Conservation (phyloP, 345 rosid genomes). For the Psidium guajava region DNA sequence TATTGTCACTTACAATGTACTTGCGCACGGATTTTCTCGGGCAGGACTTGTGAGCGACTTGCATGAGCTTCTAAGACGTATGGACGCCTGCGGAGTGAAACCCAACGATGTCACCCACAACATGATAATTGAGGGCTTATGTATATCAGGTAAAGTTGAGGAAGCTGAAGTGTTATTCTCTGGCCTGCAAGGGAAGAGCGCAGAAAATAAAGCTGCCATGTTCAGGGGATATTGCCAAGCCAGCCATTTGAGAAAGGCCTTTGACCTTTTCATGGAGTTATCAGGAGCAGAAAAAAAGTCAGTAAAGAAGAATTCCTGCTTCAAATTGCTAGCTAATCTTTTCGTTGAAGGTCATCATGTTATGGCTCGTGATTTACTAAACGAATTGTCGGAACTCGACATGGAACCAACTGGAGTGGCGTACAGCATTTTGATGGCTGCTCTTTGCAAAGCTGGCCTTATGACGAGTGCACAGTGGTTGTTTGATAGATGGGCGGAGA, state of each 20-base stretch:
- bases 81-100: conserved; percentile 33
- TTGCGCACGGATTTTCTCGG: conserved; percentile 41
- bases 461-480: conserved; percentile 24
- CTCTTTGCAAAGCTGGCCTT: conserved; percentile 26
- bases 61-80: conserved; percentile 14
- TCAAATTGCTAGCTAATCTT: conserved; percentile 34
- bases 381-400: conserved; percentile 28
- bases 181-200: conserved; percentile 21
- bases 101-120: conserved; percentile 35
- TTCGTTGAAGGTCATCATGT: conserved; percentile 25
- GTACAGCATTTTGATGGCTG: conserved; percentile 38
- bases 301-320: conserved; percentile 27
- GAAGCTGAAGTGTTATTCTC: conserved; percentile 45
- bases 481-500: conserved; percentile 18
- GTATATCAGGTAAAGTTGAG: conserved; percentile 45
- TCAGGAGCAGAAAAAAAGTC: conserved; percentile 17
- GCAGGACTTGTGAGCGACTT: conserved; percentile 31
- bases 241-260: conserved; percentile 26
- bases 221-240: conserved; percentile 53
- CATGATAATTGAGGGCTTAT: conserved; percentile 57
- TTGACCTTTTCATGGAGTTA: conserved; percentile 18
- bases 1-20: conserved; percentile 37
- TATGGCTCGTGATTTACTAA: conserved; percentile 22
- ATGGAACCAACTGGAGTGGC: conserved; percentile 29
- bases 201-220: conserved; percentile 39